Conservation (phyloP, 2,329 filamentous ascomycete genomes). For the Lachnellula arida region DNA sequence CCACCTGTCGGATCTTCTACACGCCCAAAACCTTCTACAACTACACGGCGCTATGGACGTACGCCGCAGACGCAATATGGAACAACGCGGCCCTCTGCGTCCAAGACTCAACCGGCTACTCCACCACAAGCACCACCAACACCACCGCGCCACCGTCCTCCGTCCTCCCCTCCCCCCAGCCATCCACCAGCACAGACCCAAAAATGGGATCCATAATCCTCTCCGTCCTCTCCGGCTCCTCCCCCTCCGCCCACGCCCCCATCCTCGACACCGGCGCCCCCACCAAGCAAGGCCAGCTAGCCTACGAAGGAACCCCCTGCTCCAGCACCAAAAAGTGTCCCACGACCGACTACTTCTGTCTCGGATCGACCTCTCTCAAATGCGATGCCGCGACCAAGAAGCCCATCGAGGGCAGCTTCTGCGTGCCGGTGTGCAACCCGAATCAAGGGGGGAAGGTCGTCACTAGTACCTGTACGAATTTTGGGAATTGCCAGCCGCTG, state of each 20-base stretch:
- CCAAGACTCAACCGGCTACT: background rate
- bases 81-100: slow-evolving; percentile 28
- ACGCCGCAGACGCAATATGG: slow-evolving; percentile 36
- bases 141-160: background rate
- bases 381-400: background rate
- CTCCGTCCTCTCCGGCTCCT: background rate
- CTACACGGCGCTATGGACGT: slow-evolving; percentile 45
- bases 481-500: background rate
- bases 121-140: background rate
- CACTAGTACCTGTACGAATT: background rate
- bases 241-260: background rate
- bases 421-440: background rate
- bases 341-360: background rate
- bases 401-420: background rate
- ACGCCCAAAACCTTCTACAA: slow-evolving; percentile 46
- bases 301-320: background rate
- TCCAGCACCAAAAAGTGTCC: background rate
- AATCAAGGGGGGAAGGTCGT: background rate
- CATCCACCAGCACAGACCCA: background rate
- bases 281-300: background rate
- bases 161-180: background rate
- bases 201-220: background rate
- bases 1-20: slow-evolving; percentile 55
- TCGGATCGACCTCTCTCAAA: background rate
- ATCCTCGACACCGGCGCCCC: background rate